Conservation (phyloP, 2,329 filamentous ascomycete genomes). For the Alternaria gansuensis region DNA sequence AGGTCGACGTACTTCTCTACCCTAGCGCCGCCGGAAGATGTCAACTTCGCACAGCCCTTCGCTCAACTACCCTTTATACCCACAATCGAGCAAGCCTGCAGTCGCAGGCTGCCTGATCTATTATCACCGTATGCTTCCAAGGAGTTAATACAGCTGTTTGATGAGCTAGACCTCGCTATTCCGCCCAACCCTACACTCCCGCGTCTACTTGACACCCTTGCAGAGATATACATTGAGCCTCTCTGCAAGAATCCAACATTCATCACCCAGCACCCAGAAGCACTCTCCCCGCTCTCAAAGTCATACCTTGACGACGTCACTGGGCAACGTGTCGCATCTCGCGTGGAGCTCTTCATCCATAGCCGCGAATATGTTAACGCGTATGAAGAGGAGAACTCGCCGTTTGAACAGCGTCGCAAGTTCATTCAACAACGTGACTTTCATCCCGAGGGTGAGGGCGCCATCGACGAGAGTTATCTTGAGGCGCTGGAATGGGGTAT, state of each 20-base stretch:
- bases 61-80: constrained; percentile 83
- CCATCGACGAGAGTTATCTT: constrained; percentile 82
- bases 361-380: constrained; percentile 90
- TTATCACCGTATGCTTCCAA: constrained; percentile 62
- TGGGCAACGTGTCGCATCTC: constrained; percentile 77
- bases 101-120: constrained; percentile 68
- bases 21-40: constrained; percentile 55
- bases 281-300: constrained; percentile 90
- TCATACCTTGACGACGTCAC: constrained; percentile 75
- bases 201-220: constrained; percentile 82
- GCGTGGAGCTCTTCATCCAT: constrained; percentile 84
- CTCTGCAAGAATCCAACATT: constrained; percentile 77
- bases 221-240: constrained; percentile 79
- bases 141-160: constrained; percentile 66
- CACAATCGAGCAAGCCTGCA: constrained; percentile 74
- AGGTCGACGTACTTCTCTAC: constrained; percentile 43
- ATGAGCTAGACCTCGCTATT: constrained; percentile 58
- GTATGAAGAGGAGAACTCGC: constrained; percentile 98
- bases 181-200: constrained; percentile 67
- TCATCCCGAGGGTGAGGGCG: constrained; percentile 49
- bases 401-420: constrained; percentile 84
- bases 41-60: constrained; percentile 68
- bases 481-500: constrained; percentile 85
- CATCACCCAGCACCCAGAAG: constrained; percentile 88
- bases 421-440: constrained; percentile 69